Percentiles rank a stretch among this genome's conserved stretches.
Conservation (phyloP, 2,329 filamentous ascomycete genomes). For the Teratosphaeria gauchensis region DNA sequence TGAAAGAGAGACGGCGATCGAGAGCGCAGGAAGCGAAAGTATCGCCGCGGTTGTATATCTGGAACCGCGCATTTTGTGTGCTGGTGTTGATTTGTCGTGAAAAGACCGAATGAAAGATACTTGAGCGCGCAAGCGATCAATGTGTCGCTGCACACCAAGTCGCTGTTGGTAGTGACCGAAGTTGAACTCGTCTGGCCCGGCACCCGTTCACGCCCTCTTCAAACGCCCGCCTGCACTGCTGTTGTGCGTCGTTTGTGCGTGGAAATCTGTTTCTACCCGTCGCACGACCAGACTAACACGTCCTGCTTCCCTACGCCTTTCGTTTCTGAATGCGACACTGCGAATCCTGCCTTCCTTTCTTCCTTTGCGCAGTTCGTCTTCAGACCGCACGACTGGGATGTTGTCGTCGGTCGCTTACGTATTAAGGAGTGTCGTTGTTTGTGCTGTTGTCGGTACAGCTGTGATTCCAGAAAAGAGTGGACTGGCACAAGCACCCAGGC, state of each 20-base stretch:
- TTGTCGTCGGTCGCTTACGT: neutral
- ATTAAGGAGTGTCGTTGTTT: neutral
- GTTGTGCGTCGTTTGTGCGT: neutral
- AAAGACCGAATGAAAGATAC: neutral
- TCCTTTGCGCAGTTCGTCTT: neutral
- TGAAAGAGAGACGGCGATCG: constrained; percentile 32
- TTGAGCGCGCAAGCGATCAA: neutral
- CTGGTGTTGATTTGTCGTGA: neutral
- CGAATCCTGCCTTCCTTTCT: neutral
- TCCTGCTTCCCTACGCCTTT: neutral
- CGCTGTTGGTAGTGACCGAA: neutral
- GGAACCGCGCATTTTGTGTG: neutral
- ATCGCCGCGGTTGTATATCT: neutral
- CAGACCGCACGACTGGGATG: neutral
- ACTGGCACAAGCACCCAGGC: neutral
- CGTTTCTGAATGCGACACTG: neutral
- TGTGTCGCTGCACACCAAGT: neutral
- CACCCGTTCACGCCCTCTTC: neutral
- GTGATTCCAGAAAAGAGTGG: neutral
- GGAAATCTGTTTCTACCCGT: neutral
- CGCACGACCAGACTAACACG: neutral
- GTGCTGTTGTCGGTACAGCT: neutral
- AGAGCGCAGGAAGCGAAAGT: constrained; percentile 14
- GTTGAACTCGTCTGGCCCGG: neutral
- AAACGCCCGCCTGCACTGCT: neutral